phyloP scores from a whole-genome alignment of 2,329 filamentous ascomycete species.

The Arthroderma uncinatum region DNA sequence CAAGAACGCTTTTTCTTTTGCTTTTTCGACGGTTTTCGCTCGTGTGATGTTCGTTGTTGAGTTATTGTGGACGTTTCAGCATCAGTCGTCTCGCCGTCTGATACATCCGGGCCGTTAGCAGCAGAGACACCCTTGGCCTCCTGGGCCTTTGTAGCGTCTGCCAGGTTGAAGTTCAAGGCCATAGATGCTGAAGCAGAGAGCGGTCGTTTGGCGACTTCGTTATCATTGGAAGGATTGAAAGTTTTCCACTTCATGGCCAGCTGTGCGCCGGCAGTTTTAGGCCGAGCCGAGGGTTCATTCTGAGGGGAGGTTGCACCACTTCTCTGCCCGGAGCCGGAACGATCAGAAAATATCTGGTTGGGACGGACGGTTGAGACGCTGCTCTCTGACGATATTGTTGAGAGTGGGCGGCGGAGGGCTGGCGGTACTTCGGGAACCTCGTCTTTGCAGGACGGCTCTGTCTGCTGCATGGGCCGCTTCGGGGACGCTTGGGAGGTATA shows the following conservation, averaged over 20 bases:
- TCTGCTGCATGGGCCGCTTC: slow-evolving; percentile 23
- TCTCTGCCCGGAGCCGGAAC: slow-evolving; percentile 38
- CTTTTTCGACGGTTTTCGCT: slow-evolving; percentile 33
- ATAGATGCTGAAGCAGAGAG: slow-evolving; percentile 30
- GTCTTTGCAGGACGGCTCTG: slow-evolving; percentile 2
- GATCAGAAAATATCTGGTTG: slow-evolving; percentile 58
- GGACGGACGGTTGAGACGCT: slow-evolving; percentile 57
- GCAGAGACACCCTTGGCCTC: not conserved
- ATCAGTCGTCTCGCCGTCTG: not conserved
- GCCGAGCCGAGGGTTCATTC: slow-evolving; percentile 24
- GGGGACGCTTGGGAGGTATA: slow-evolving; percentile 23
- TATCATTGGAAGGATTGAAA: slow-evolving; percentile 14
- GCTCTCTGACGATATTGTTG: slow-evolving; percentile 72
- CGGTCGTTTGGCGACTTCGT: slow-evolving; percentile 27
- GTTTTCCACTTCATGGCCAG: slow-evolving; percentile 20
- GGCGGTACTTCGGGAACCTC: slow-evolving; percentile 14
- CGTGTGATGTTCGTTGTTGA: not conserved
- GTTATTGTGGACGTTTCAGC: not conserved
- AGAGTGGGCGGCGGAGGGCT: slow-evolving; percentile 66
- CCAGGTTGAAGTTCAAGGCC: slow-evolving; percentile 1
- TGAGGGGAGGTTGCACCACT: slow-evolving; percentile 13
- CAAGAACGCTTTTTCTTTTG: slow-evolving; percentile 64
- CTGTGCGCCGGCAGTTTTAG: slow-evolving; percentile 36
- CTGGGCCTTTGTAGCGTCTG: not conserved
- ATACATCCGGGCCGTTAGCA: not conserved